phyloP scores from a whole-genome alignment of 306 rosid genomes.

The Lathyrus tuberosus region DNA sequence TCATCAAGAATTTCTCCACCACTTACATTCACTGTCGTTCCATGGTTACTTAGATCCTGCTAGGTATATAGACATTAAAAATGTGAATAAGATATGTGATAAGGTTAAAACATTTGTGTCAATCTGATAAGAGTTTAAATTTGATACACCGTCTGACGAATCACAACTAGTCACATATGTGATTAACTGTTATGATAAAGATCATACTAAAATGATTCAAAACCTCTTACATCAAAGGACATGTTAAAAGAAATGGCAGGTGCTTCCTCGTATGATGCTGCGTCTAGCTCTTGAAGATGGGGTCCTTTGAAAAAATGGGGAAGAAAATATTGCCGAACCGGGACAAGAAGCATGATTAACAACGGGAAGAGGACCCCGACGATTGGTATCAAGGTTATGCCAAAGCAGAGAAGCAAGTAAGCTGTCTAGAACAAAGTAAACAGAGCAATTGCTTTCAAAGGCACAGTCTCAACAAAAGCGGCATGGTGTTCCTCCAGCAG shows the following conservation, averaged over 20 bases:
- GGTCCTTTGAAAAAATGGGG: constrained; percentile 80
- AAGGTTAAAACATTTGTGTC: not conserved
- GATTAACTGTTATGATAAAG: too few species aligned
- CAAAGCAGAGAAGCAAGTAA: constrained; percentile 86
- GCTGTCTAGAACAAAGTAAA: constrained; percentile 86
- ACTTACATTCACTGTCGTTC: constrained; percentile 51
- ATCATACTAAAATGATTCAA: too few species aligned
- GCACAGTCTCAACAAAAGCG: constrained; percentile 81
- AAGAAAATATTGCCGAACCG: constrained; percentile 82
- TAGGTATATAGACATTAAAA: constrained; percentile 16
- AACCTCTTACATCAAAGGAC: too few species aligned
- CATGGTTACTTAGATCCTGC: constrained; percentile 64
- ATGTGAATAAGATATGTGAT: constrained; percentile 19
- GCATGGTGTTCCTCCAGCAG: too few species aligned
- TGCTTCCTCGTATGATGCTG: constrained; percentile 88
- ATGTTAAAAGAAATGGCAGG: constrained; percentile 80
- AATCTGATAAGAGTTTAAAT: too few species aligned
- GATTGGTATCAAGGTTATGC: constrained; percentile 92
- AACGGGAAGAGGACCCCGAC: constrained; percentile 93
- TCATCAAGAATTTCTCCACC: constrained; percentile 88
- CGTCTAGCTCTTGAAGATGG: constrained; percentile 93
- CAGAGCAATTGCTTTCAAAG: constrained; percentile 73
- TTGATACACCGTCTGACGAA: too few species aligned
- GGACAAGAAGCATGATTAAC: constrained; percentile 97
- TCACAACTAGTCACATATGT: too few species aligned